Evolutionary conservation across 768 basidiomycete species (phyloP), one percentile per base, ranked within the genome.

Genomic region (Boletus rubropictus): DNA sequence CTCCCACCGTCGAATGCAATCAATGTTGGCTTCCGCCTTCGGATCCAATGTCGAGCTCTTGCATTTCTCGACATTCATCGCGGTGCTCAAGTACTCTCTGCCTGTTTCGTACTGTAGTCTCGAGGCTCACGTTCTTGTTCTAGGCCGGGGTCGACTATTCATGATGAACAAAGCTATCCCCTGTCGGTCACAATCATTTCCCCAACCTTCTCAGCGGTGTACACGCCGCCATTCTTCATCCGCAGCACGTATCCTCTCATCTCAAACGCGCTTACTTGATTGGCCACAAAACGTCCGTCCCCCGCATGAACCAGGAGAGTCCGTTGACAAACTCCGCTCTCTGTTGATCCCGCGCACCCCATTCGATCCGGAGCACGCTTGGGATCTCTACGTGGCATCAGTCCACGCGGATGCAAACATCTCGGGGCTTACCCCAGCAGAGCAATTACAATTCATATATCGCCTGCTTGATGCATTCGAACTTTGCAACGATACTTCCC

Each of bases 31-130:
- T 34, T 41, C 39, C 42, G 28, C 31, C 35, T 34, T 45, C 45
- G 7, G 42, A 56, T 18, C 39, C 54, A n/a, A 46, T 27, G 57
- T 64, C 71, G 46, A 73, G 71, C 52, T 74, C 74, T 44, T 78
- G 70, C 61, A 67, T 70, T 42, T 63, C 68, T 42, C 72, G 68
- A 42, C 74, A 79, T 56, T 71, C 74, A 3, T 54, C 76, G 7
- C 77, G 72, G 69, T 76, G 73, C 58, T 70, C 75, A 55, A 65
- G 79, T 79, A 61, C 55, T 45, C 38, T 27, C 39, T n/a, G n/a
- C 42, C 48, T 48, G 10, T 39, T 50, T 41, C 35, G 21, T 31
- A 15, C n/a, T 43, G 15, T 32, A 5, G 38, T 21, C 14, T 20
- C 36, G 5, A 39, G 42, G 33, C 49, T 61, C 33, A 64, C 36